Percentiles rank a stretch among this genome's conserved stretches.
Conservation (phyloP, 164 flowering plant genomes). For the Brasenia schreberi region DNA sequence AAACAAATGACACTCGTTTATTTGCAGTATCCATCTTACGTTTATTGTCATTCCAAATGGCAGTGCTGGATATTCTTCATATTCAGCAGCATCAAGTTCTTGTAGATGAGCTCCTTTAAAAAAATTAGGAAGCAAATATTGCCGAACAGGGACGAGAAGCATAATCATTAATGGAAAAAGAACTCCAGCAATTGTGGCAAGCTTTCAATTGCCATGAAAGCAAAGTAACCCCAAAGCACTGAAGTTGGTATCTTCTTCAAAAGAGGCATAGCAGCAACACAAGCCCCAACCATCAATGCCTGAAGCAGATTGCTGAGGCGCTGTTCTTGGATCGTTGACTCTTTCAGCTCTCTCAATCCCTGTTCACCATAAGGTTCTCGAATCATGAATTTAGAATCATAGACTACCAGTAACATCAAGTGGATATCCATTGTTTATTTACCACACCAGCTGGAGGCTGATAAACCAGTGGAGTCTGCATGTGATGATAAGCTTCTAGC, state of each 20-base stretch:
- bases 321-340: constrained; percentile 81
- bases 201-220: constrained; percentile 98
- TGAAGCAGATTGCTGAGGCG: constrained; percentile 89
- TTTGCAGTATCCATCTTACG: constrained; percentile 29
- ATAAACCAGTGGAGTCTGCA: constrained; percentile 88
- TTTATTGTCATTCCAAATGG: constrained; percentile 44
- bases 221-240: constrained; percentile 97
- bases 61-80: constrained; percentile 75
- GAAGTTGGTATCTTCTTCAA: constrained; percentile 86
- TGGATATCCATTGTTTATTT: constrained; percentile 4
- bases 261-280: constrained; percentile 95
- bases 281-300: constrained; percentile 73
- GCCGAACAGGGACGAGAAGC: constrained; percentile 88
- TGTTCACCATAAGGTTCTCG: constrained; percentile 8
- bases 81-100: constrained; percentile 89
- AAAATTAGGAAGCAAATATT: constrained; percentile 78
- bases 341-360: constrained; percentile 88
- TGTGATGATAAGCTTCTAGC: constrained; percentile 80
- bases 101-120: constrained; percentile 89
- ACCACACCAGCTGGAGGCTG: constrained; percentile 66
- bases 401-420: background rate
- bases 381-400: constrained; percentile 3
- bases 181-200: constrained; percentile 87
- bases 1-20: background rate
- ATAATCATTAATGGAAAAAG: constrained; percentile 84